Conservation (phyloP, 306 rosid genomes). For the Malus asiatica region DNA sequence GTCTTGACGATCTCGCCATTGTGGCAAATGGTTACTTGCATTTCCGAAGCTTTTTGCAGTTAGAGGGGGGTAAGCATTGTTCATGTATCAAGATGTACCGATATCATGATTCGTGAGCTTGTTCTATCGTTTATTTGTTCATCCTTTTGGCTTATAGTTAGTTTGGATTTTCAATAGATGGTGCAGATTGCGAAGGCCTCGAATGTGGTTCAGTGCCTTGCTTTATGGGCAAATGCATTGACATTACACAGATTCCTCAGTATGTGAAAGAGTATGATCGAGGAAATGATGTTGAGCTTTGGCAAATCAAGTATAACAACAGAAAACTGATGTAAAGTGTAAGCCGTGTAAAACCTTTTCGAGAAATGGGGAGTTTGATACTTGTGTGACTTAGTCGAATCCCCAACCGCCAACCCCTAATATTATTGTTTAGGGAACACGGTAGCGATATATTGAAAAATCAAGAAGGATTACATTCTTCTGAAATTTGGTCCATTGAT, state of each 20-base stretch:
- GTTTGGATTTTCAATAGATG: constrained; percentile 17
- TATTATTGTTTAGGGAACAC: too few relatives aligned
- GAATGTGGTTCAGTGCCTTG: constrained; percentile 17
- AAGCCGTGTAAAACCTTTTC: too few relatives aligned
- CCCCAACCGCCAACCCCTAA: too few relatives aligned
- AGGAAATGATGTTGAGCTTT: constrained; percentile 71
- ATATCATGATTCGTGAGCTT: background rate
- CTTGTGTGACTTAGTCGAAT: too few relatives aligned
- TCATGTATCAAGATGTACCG: background rate
- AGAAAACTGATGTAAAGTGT: background rate
- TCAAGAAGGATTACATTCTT: too few relatives aligned
- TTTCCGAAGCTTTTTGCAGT: constrained; percentile 58
- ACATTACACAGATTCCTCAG: constrained; percentile 54
- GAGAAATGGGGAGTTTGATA: too few relatives aligned
- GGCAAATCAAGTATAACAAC: constrained; percentile 52
- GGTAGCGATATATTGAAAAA: too few relatives aligned
- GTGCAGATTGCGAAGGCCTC: constrained; percentile 36
- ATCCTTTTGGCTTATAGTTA: background rate
- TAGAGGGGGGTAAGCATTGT: constrained; percentile 40
- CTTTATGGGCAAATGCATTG: constrained; percentile 57
- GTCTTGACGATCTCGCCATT: constrained; percentile 65
- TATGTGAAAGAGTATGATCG: constrained; percentile 57
- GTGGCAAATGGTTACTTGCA: constrained; percentile 74
- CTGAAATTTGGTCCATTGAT: too few relatives aligned
- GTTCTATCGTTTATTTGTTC: background rate